Percentiles rank a stretch among this genome's conserved stretches.
These are phyloP conservation scores for Arabis alpina DNA, from an alignment of 345 rosid species.

Conservation along the genomic window DNA sequence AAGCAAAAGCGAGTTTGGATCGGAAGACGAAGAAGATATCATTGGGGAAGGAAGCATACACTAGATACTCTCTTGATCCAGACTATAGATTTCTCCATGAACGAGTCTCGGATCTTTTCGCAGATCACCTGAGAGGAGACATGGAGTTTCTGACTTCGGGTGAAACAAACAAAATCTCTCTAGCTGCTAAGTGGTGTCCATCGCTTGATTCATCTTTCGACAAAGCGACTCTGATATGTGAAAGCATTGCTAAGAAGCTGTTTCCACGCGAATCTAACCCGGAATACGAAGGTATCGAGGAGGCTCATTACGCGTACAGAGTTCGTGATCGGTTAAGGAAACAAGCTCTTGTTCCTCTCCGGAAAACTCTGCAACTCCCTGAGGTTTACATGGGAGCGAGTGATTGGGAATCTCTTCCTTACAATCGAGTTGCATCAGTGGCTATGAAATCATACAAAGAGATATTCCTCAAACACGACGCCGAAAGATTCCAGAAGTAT, in stretches of 20 bases:
- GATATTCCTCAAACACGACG: conserved; percentile 56
- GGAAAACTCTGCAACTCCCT: conserved; percentile 58
- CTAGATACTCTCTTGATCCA: conserved; percentile 49
- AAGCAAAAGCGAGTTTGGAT: conserved; percentile 45
- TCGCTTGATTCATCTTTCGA: conserved; percentile 66
- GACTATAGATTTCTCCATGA: conserved; percentile 58
- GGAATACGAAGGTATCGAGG: conserved; percentile 62
- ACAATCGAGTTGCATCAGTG: conserved; percentile 60
- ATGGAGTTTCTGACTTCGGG: conserved; percentile 42
- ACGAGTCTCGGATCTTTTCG: conserved; percentile 57
- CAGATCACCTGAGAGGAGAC: conserved; percentile 45
- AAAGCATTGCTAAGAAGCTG: conserved; percentile 57
- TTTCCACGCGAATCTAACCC: conserved; percentile 51
- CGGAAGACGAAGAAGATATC: conserved; percentile 46
- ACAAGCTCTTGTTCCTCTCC: conserved; percentile 58
- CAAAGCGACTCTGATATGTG: conserved; percentile 53
- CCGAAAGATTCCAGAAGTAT: conserved; percentile 49
- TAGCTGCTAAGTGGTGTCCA: conserved; percentile 80
- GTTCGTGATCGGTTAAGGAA: conserved; percentile 66
- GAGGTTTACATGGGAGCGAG: conserved; percentile 65
- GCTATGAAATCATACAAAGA: conserved; percentile 68
- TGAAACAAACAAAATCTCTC: conserved; percentile 47
- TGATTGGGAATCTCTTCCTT: conserved; percentile 53
- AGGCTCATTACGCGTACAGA: conserved; percentile 65
- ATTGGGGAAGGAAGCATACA: conserved; percentile 49